These are phyloP conservation scores for Suhomyces pyralidae DNA, from an alignment of 805 yeast species.

Conservation along the genomic window DNA sequence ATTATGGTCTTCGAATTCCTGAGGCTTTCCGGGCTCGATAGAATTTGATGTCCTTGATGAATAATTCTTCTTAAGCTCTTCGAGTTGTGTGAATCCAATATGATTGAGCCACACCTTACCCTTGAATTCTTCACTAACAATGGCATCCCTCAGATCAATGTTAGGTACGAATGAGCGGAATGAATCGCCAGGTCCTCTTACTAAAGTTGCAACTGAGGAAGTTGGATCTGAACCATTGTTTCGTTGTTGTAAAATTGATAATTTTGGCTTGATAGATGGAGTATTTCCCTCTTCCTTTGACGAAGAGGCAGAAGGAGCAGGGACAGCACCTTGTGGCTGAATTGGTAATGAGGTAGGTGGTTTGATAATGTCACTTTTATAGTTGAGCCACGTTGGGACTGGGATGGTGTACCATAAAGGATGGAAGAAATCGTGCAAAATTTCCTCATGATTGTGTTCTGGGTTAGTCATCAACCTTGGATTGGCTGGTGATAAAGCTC, in stretches of 20 bases:
- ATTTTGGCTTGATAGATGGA: slow-evolving; percentile 6
- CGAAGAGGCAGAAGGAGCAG: slow-evolving; percentile 1
- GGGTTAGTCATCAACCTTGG: slow-evolving; percentile 33
- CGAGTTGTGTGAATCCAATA: slow-evolving; percentile 33
- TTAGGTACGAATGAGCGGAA: slow-evolving; percentile 37
- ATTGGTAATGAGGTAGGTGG: slow-evolving; percentile 7
- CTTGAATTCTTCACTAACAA: slow-evolving; percentile 30
- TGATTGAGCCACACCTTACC: slow-evolving; percentile 39
- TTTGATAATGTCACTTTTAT: slow-evolving; percentile 20
- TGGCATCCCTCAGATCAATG: slow-evolving; percentile 31
- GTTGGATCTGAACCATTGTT: slow-evolving; percentile 18
- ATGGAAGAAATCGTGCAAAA: slow-evolving; percentile 41
- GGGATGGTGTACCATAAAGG: slow-evolving; percentile 45
- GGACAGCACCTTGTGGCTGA: slow-evolving; percentile 2
- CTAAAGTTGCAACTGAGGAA: slow-evolving; percentile 5
- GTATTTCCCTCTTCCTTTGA: neutral
- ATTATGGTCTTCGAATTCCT: neutral
- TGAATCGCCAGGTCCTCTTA: slow-evolving; percentile 15
- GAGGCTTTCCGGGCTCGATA: slow-evolving; percentile 4
- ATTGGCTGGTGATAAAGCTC: slow-evolving; percentile 27
- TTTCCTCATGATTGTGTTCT: slow-evolving; percentile 28
- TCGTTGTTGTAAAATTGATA: slow-evolving; percentile 26
- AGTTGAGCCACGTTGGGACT: slow-evolving; percentile 42
- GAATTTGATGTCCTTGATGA: slow-evolving; percentile 9
- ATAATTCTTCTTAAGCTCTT: slow-evolving; percentile 21